phyloP scores from a whole-genome alignment of 106 monocot genomes.

The Phalaenopsis equestris region DNA sequence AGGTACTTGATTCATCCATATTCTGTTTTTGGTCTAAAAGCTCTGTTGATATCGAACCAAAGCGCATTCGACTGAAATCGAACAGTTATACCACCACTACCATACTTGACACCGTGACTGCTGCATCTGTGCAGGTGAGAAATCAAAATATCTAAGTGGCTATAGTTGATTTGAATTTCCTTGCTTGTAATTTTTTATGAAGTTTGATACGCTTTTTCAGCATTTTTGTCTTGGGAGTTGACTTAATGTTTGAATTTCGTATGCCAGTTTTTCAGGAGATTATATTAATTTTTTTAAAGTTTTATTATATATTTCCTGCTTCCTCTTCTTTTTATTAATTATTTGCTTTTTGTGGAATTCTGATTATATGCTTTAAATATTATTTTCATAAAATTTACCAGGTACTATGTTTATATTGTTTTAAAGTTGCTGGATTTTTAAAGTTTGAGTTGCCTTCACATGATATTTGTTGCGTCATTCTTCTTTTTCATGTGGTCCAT shows the following conservation, averaged over 20 bases:
- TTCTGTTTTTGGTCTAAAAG: slow-evolving; percentile 96
- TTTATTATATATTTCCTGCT: not conserved
- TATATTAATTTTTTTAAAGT: not conserved
- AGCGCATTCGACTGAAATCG: slow-evolving; percentile 88
- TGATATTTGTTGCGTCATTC: not conserved
- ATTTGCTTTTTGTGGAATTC: not conserved
- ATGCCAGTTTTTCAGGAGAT: not conserved
- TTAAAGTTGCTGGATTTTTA: not conserved
- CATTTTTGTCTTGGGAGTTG: not conserved
- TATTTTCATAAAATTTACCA: not conserved
- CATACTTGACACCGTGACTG: slow-evolving; percentile 86
- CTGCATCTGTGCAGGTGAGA: slow-evolving; percentile 83
- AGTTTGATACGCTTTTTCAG: not conserved
- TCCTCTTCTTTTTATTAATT: not conserved
- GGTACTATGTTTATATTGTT: not conserved
- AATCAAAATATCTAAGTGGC: not conserved
- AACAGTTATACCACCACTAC: slow-evolving; percentile 89
- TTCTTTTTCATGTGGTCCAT: not conserved
- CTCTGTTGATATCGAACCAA: slow-evolving; percentile 78
- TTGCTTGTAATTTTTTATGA: not conserved
- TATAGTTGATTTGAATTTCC: not conserved
- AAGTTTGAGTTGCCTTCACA: not conserved
- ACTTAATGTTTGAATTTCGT: not conserved
- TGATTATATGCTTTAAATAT: not conserved
- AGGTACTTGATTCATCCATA: slow-evolving; percentile 71